A percentile compares a stretch with the other conserved stretches of the same genome.
These are phyloP conservation scores for Magnaporthiopsis incrustans DNA, from an alignment of 2,329 filamentous ascomycete species.

Conservation along the genomic window DNA sequence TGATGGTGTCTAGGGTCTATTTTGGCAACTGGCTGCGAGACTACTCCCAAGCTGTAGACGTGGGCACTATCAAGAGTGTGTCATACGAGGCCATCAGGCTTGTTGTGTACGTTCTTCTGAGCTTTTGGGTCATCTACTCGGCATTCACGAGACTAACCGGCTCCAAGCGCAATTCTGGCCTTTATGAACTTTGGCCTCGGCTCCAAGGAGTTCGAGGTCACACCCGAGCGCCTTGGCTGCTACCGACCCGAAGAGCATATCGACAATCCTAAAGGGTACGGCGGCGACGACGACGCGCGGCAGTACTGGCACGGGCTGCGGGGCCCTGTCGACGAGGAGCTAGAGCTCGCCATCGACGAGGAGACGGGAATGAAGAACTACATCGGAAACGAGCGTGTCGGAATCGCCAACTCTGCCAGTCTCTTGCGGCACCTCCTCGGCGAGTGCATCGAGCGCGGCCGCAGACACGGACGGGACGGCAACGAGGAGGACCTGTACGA, in stretches of 20 bases:
- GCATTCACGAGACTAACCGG: background rate
- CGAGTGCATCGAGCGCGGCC: conserved; percentile 68
- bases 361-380: conserved; percentile 83
- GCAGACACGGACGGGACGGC: conserved; percentile 57
- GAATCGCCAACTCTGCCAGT: conserved; percentile 73
- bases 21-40: conserved; percentile 94
- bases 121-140: background rate
- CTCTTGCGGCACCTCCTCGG: conserved; percentile 68
- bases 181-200: conserved; percentile 85
- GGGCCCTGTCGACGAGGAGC: conserved; percentile 68
- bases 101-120: conserved; percentile 55
- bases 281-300: conserved; percentile 77
- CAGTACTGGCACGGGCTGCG: conserved; percentile 75
- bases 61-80: conserved; percentile 85
- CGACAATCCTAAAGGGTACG: conserved; percentile 74
- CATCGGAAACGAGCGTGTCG: conserved; percentile 74
- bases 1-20: conserved; percentile 70
- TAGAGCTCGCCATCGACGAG: conserved; percentile 71
- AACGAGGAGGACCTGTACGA: conserved; percentile 78
- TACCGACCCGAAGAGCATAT: conserved; percentile 54
- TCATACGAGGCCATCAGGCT: conserved; percentile 87
- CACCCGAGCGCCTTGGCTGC: conserved; percentile 67
- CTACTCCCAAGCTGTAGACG: conserved; percentile 90
- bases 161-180: conserved; percentile 53
- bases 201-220: conserved; percentile 79